Conservation (phyloP, 1,284 basidiomycete species). For the Ustilago curta region DNA sequence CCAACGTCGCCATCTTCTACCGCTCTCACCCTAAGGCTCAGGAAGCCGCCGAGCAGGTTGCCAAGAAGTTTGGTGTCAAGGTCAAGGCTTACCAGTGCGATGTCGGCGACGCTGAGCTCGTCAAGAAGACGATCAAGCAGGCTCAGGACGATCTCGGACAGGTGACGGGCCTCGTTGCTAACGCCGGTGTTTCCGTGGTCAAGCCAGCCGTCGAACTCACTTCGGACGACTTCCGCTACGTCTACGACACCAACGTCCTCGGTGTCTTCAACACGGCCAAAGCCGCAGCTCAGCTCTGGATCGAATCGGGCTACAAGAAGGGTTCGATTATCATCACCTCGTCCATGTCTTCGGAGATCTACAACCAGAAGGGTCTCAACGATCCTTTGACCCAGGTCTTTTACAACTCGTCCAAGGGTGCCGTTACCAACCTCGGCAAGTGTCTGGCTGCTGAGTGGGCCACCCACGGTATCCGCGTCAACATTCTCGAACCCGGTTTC, state of each 20-base stretch:
- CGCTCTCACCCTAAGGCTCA: slow-evolving; percentile 68
- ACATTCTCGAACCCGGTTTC: slow-evolving; percentile 67
- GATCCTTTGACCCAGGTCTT: slow-evolving; percentile 67
- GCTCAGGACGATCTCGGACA: slow-evolving; percentile 65
- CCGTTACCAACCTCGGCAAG: slow-evolving; percentile 69
- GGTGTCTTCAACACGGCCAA: slow-evolving; percentile 69
- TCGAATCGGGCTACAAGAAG: slow-evolving; percentile 67
- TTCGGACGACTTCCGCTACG: slow-evolving; percentile 67
- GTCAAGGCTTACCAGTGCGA: slow-evolving; percentile 69
- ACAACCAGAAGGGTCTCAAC: slow-evolving; percentile 68
- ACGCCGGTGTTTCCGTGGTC: slow-evolving; percentile 67
- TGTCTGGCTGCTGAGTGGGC: slow-evolving; percentile 69
- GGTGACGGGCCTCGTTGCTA: slow-evolving; percentile 65
- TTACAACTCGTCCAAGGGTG: slow-evolving; percentile 69
- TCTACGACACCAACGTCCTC: slow-evolving; percentile 69
- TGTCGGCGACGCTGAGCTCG: slow-evolving; percentile 63
- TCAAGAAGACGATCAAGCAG: slow-evolving; percentile 65
- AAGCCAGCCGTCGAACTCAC: slow-evolving; percentile 69
- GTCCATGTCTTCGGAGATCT: slow-evolving; percentile 68
- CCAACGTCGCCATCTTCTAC: slow-evolving; percentile 68
- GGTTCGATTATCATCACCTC: slow-evolving; percentile 68
- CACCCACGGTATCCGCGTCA: slow-evolving; percentile 67
- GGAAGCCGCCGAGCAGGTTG: slow-evolving; percentile 61
- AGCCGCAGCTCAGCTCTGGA: slow-evolving; percentile 68
- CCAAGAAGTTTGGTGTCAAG: slow-evolving; percentile 67